These are phyloP conservation scores for Helichrysum umbraculigerum DNA, from an alignment of 129 eudicot genomes.

Conservation along the genomic window DNA sequence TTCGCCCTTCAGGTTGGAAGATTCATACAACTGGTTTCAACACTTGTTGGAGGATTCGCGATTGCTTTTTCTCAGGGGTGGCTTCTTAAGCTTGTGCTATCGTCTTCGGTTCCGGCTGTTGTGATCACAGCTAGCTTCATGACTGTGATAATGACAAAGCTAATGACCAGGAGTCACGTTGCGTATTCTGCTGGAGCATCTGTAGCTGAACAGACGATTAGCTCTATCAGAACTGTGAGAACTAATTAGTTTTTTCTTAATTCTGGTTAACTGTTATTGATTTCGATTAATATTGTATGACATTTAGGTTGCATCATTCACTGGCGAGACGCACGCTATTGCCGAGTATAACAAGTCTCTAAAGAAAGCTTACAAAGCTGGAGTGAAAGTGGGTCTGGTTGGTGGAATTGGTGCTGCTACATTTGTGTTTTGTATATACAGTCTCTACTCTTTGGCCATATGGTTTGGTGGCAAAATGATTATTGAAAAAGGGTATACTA, in stretches of 20 bases:
- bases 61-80: conserved; percentile 74
- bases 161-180: conserved; percentile 55
- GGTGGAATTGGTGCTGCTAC: conserved; percentile 62
- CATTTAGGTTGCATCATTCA: conserved; percentile 78
- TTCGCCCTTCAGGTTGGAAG: conserved; percentile 56
- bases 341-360: conserved; percentile 60
- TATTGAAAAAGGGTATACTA: conserved; percentile 53
- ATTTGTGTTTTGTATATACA: conserved; percentile 44
- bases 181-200: conserved; percentile 68
- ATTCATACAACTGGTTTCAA: conserved; percentile 60
- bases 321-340: conserved; percentile 80
- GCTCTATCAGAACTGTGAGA: conserved; percentile 80
- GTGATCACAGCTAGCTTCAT: conserved; percentile 60
- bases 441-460: conserved; percentile 65
- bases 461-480: conserved; percentile 86
- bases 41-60: conserved; percentile 73
- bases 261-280: no score
- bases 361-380: conserved; percentile 54
- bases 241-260: not conserved
- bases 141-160: conserved; percentile 44
- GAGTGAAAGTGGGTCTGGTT: conserved; percentile 64
- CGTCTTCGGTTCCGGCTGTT: conserved; percentile 61
- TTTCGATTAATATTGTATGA: no score
- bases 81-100: conserved; percentile 80
- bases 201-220: conserved; percentile 81